A percentile compares a stretch with the other conserved stretches of the same genome.
These are phyloP conservation scores for Sophora flavescens DNA, from an alignment of 306 rosid genomes.

Conservation along the genomic window DNA sequence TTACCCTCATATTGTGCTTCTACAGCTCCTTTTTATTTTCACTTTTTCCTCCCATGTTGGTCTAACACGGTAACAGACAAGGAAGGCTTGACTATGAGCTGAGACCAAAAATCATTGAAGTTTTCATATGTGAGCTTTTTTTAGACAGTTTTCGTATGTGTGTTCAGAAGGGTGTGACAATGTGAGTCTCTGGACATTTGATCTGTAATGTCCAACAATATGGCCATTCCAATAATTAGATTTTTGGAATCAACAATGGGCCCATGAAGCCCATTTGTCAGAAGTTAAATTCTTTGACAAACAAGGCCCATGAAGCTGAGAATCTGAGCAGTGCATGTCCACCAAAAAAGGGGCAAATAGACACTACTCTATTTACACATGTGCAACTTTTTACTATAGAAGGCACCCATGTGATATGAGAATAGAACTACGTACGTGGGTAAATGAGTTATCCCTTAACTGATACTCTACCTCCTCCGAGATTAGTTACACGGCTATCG, in stretches of 20 bases:
- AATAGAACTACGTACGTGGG: too few relatives aligned
- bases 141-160: neutral
- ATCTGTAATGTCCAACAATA: neutral
- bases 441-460: too few relatives aligned
- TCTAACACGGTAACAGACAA: neutral
- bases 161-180: neutral
- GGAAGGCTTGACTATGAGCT: neutral
- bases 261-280: conserved; percentile 38
- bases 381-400: neutral
- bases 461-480: too few relatives aligned
- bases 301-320: conserved; percentile 34
- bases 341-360: neutral
- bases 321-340: neutral
- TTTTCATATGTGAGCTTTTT: neutral
- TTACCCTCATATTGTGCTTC: neutral
- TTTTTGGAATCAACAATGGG: neutral
- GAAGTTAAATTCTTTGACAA: conserved; percentile 7
- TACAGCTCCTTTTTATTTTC: neutral
- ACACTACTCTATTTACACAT: neutral
- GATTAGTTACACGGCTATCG: too few relatives aligned
- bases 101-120: neutral
- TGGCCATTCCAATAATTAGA: neutral
- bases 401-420: neutral
- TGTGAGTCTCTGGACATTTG: neutral
- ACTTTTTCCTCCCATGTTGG: neutral